Evolutionary conservation across 768 basidiomycete species (phyloP).

Genomic region (Kwoniella botswanensis): DNA sequence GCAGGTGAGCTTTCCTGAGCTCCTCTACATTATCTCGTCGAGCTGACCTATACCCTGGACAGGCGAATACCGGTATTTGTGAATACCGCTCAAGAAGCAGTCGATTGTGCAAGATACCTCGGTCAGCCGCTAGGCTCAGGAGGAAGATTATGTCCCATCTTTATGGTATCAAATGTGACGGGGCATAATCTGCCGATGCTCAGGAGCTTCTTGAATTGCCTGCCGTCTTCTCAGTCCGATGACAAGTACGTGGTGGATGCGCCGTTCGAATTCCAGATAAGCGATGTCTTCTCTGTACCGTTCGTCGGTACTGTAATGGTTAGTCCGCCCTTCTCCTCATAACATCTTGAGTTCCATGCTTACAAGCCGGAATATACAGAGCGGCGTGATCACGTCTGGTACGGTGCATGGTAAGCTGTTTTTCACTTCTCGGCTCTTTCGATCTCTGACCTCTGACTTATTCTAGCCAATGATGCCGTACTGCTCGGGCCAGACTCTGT

Average conservation of each 20-base stretch:
- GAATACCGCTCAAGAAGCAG: slow-evolving; percentile 76
- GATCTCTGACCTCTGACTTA: too few species aligned
- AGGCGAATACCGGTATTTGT: slow-evolving; percentile 63
- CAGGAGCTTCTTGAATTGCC: slow-evolving; percentile 85
- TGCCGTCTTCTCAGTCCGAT: slow-evolving; percentile 86
- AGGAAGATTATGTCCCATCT: slow-evolving; percentile 77
- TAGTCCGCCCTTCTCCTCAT: not conserved
- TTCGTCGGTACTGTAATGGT: slow-evolving; percentile 54
- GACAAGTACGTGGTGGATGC: slow-evolving; percentile 74
- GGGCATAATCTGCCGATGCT: slow-evolving; percentile 87
- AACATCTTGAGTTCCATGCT: not conserved
- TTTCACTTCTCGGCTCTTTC: too few species aligned
- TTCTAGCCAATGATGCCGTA: slow-evolving; percentile 72
- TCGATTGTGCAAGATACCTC: slow-evolving; percentile 61
- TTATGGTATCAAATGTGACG: slow-evolving; percentile 91
- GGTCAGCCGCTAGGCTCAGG: slow-evolving; percentile 35
- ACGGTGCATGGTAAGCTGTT: slow-evolving; percentile 39
- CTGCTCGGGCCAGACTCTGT: slow-evolving; percentile 90
- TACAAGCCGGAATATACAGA: slow-evolving; percentile 8
- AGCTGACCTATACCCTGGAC: not conserved
- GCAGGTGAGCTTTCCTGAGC: slow-evolving; percentile 66
- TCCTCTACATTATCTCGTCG: not conserved
- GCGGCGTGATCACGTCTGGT: slow-evolving; percentile 57
- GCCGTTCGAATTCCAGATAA: slow-evolving; percentile 59
- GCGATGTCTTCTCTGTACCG: slow-evolving; percentile 60